Percentiles rank a stretch among this genome's conserved stretches.
Evolutionary conservation across 768 basidiomycete genomes (phyloP).

Genomic region (Collybiopsis luxurians): DNA sequence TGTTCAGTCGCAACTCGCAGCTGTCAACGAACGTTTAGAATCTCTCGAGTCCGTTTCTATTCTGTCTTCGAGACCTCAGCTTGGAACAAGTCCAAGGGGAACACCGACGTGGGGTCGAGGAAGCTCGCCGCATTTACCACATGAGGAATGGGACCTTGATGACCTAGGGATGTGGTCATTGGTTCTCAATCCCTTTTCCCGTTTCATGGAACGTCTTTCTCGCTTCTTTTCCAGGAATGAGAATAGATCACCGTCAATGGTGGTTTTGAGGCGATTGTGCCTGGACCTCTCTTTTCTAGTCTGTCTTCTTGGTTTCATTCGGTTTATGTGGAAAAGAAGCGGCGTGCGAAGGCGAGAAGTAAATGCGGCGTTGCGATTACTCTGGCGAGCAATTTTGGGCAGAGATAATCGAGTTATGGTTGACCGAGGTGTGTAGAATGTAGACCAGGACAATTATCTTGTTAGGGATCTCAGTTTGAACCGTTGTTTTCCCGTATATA

Average conservation of each 20-base stretch:
- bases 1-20: constrained; percentile 79
- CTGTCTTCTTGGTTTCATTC: constrained; percentile 56
- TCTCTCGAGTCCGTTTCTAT: constrained; percentile 49
- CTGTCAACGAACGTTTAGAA: constrained; percentile 81
- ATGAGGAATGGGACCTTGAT: constrained; percentile 63
- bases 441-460: not conserved
- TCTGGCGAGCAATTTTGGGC: constrained; percentile 74
- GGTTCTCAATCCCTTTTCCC: constrained; percentile 62
- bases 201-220: constrained; percentile 44
- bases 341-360: constrained; percentile 71
- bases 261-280: constrained; percentile 71
- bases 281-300: constrained; percentile 77
- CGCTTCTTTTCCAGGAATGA: constrained; percentile 60
- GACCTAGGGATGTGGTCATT: constrained; percentile 85
- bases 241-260: constrained; percentile 59
- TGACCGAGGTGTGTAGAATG: constrained; percentile 29
- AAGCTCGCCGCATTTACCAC: constrained; percentile 36
- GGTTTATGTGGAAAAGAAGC: constrained; percentile 63
- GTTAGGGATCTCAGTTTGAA: not conserved
- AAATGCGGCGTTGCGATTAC: constrained; percentile 53
- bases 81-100: constrained; percentile 36
- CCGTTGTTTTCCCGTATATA: not conserved
- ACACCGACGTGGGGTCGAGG: constrained; percentile 40
- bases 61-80: constrained; percentile 38
- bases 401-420: constrained; percentile 45